A percentile compares a stretch with the other conserved stretches of the same genome.
phyloP scores from a whole-genome alignment of 495 filamentous ascomycete genomes.

The Staphylotrichum longicolle region DNA sequence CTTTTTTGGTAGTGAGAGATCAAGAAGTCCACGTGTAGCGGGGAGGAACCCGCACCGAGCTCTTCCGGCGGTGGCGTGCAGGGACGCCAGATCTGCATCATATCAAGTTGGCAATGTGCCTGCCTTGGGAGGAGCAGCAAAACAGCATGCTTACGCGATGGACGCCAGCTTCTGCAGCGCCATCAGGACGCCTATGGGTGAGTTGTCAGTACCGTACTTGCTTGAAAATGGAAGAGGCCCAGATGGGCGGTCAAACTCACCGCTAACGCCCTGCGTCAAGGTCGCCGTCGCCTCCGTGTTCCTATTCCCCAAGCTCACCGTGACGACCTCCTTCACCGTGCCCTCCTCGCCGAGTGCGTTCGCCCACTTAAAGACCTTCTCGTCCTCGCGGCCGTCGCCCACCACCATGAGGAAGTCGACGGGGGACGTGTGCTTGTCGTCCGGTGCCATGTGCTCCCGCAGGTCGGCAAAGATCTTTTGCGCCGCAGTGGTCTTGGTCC shows the following conservation, averaged over 20 bases:
- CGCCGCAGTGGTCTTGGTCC: conserved; percentile 81
- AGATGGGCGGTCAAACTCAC: conserved; percentile 43
- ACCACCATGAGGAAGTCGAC: conserved; percentile 80
- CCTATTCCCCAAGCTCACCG: conserved; percentile 76
- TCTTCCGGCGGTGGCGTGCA: conserved; percentile 16
- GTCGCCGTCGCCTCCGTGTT: conserved; percentile 86
- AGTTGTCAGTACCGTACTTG: neutral
- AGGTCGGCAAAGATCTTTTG: conserved; percentile 63
- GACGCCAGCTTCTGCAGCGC: conserved; percentile 20
- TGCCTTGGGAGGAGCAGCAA: neutral
- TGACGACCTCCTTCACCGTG: conserved; percentile 65
- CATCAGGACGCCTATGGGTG: conserved; percentile 14
- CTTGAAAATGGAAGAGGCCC: neutral
- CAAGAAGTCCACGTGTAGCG: conserved; percentile 2
- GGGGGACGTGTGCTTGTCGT: conserved; percentile 45
- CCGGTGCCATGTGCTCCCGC: conserved; percentile 39
- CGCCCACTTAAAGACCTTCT: conserved; percentile 90
- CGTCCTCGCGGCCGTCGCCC: conserved; percentile 87
- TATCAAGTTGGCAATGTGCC: conserved; percentile 16
- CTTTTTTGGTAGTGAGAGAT: neutral
- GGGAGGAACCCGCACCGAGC: conserved; percentile 7
- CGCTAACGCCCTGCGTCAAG: conserved; percentile 84
- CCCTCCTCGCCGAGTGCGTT: conserved; percentile 61
- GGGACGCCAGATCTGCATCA: conserved; percentile 14
- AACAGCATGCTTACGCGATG: conserved; percentile 18